These are phyloP conservation scores for Maudiozyma serrabonitensis DNA, from an alignment of 805 yeast genomes.

Conservation along the genomic window DNA sequence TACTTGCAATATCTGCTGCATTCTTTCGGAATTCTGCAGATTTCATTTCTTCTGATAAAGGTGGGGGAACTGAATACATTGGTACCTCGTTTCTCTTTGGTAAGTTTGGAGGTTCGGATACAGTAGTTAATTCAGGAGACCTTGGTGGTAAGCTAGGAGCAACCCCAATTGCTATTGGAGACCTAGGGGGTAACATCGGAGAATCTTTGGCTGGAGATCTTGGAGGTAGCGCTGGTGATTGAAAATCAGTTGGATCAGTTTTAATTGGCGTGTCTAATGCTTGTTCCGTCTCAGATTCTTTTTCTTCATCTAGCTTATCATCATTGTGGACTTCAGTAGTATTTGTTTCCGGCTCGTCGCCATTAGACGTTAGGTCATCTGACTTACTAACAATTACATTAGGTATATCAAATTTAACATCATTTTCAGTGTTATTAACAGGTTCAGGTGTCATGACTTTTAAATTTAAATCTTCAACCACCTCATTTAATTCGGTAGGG, in stretches of 20 bases:
- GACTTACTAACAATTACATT: background rate
- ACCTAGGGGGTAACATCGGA: background rate
- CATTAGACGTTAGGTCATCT: background rate
- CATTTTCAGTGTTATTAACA: background rate
- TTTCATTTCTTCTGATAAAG: conserved; percentile 22
- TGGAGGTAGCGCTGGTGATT: conserved; percentile 30
- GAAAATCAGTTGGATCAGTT: too few relatives aligned
- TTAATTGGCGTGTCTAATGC: too few relatives aligned
- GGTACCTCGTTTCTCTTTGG: background rate
- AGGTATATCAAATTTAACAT: background rate
- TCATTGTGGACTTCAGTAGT: background rate
- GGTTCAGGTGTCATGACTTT: background rate
- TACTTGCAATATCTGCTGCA: conserved; percentile 11
- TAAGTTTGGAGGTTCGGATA: background rate
- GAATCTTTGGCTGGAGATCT: conserved; percentile 13
- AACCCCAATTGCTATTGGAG: background rate
- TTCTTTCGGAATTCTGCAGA: conserved; percentile 20
- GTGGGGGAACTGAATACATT: conserved; percentile 23
- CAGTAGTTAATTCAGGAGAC: background rate
- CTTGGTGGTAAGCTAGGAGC: conserved; percentile 1
- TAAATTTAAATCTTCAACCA: background rate
- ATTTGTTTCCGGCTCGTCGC: background rate
- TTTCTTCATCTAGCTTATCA: too few relatives aligned
- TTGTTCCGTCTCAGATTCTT: too few relatives aligned
- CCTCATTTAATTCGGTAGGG: background rate